Base-by-base conservation (phyloP, 2,329 filamentous ascomycete genomes). In the Sclerotinia subarctica region DNA sequence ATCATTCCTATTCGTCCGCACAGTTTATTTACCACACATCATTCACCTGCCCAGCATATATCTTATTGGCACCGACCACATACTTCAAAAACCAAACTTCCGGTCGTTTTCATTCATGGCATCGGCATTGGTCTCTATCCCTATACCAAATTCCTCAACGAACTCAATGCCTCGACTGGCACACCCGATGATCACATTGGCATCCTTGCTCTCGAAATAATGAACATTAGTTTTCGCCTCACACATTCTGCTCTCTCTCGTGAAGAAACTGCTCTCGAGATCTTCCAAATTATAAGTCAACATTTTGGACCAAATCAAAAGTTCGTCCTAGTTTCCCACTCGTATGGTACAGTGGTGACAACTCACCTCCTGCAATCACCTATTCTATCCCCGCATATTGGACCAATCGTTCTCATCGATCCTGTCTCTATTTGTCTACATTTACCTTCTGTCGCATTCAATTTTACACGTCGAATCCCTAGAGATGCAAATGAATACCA, bases 21-120 rank as follows among this genome's bases (percentile, higher is more conserved):
- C 52, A 81, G 79, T 46, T 72, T 86, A 26, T 73, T 85, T 51
- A 79, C 81, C 0, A 76, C 76, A n/a, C 76, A 81, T 15, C 72
- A 72, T 5, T 86, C 85, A 2, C 80, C 82, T 10, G 82, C 81
- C 0, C 78, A 80, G 54, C 76, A 80, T 19, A 76, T 86, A 3
- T 82, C 82, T 49, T 89, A 89, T 78, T 89, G 86, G 85, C 80
- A 86, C 72, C 82, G 83, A 35, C 83, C 83, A 13, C 87, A 90
- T 71, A 88, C 82, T 0, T 87, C 87, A 2, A 83, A 81, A 67
- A 84, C 80, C 0, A 81, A 81, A 53, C 79, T 85, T 3, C 87
- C 87, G 0, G 75, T 90, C 19, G 76, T 90, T 7, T 89, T 88
- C 74, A 82, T 90, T 38, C 87, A 90, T 71, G 87, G 88, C 42